Percentiles rank a stretch among this genome's conserved stretches.
Evolutionary conservation across 2,329 filamentous ascomycete genomes (phyloP).

Genomic region (Pestalotiopsis sp.): DNA sequence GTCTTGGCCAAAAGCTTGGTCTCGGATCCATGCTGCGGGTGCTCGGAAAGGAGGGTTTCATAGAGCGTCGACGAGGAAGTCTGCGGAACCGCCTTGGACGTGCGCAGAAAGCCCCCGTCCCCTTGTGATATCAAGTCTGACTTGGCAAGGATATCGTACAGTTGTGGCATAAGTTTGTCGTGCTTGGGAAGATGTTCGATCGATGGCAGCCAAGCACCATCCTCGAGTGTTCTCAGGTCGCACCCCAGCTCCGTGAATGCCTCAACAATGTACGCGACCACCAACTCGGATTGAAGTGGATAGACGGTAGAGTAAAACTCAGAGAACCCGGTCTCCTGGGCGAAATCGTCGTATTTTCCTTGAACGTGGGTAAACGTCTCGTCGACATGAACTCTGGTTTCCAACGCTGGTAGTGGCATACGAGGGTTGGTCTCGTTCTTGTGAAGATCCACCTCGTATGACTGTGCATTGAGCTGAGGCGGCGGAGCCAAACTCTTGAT

Average conservation of each 20-base stretch:
- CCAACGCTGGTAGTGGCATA: background rate
- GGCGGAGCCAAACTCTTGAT: background rate
- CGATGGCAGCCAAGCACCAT: conserved; percentile 19
- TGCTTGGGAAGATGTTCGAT: conserved; percentile 25
- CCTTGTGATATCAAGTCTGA: conserved; percentile 18
- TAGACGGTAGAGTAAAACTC: conserved; percentile 25
- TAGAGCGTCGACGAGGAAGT: background rate
- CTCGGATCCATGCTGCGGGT: conserved; percentile 14
- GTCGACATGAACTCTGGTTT: background rate
- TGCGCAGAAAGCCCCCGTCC: background rate
- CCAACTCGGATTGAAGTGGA: conserved; percentile 29
- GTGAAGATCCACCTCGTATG: background rate
- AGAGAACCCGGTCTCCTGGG: background rate
- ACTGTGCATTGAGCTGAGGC: background rate
- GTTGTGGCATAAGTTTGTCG: conserved; percentile 25
- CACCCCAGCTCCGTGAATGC: conserved; percentile 32
- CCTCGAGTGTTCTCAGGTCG: conserved; percentile 20
- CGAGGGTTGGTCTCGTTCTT: background rate
- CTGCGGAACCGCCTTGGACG: background rate
- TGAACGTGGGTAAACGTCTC: background rate
- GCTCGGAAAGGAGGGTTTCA: background rate
- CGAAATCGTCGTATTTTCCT: background rate
- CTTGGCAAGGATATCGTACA: conserved; percentile 31
- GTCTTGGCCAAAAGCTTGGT: conserved; percentile 23
- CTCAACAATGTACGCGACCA: conserved; percentile 33